Conservation (phyloP, 1,139 yeast species). For the Diutina ranongensis region DNA sequence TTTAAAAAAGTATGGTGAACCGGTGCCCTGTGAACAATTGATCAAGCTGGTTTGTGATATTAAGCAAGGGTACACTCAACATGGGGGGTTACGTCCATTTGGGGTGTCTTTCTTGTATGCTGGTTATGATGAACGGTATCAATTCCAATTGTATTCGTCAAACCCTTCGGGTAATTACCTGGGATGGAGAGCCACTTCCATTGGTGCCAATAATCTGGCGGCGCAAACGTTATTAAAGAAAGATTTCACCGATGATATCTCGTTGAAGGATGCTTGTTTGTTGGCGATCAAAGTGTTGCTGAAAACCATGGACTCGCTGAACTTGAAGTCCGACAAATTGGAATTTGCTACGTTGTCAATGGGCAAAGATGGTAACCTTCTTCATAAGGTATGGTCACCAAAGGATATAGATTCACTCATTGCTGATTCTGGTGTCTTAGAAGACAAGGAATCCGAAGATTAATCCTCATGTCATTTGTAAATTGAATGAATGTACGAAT, state of each 20-base stretch:
- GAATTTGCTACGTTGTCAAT: constrained; percentile 73
- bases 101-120: constrained; percentile 96
- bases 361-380: constrained; percentile 32
- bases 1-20: constrained; percentile 76
- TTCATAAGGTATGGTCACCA: constrained; percentile 71
- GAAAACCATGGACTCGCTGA: constrained; percentile 87
- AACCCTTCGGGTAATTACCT: constrained; percentile 97
- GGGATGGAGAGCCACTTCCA: constrained; percentile 97
- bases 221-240: constrained; percentile 94
- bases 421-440: constrained; percentile 58
- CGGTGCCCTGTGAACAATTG: constrained; percentile 82
- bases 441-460: constrained; percentile 15
- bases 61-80: constrained; percentile 97
- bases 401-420: constrained; percentile 65
- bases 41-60: constrained; percentile 86
- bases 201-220: constrained; percentile 93
- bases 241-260: constrained; percentile 79
- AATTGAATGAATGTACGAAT: neutral
- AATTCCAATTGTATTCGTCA: constrained; percentile 87
- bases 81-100: constrained; percentile 96
- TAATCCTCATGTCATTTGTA: no score
- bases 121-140: constrained; percentile 84
- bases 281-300: constrained; percentile 85
- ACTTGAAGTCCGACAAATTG: constrained; percentile 75
- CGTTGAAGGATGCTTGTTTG: constrained; percentile 70